Base-by-base conservation (phyloP, 345 rosid species). In the Gossypium turneri region DNA sequence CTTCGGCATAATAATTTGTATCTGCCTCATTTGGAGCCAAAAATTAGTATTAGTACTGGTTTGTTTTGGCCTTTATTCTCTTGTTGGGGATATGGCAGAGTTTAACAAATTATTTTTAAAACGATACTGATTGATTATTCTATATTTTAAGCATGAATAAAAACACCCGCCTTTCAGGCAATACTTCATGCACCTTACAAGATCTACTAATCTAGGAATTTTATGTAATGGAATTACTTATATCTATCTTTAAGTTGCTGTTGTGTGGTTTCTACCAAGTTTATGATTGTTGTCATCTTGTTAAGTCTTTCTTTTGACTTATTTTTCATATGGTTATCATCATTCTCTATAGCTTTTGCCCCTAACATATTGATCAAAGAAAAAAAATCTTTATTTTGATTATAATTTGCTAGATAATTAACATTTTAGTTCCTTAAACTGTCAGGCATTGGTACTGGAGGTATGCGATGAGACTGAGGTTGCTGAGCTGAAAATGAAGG, bases 381-480 rank as follows among this genome's bases (percentile, higher is more conserved):
- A 53, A 5, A n/a, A 27, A 15, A 79, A 43, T 27, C 38, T 62
- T 38, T 24, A 7, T 13, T 79, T 25, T 27, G 20, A 51, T 75
- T 77, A 16, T 24, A 58, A 41, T 59, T 56, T 78, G 79, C 77
- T 60, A 7, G 47, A 22, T 74, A 61, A 75, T 64, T 78, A 20
- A 10, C 65, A 20, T 72, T 55, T n/a, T 77, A 51, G 8, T 65
- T 74, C 51, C 27, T 81, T 58, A 47, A 58, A 60, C 79, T 66
- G 67, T 64, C 79, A 92, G 99, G 94, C 87, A 69, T 79, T 94
- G 81, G 79, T 94, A 68, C 86, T 82, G 62, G 99, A 94, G 81
- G 91, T 94, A 69, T 94, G 99, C 78, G 96, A 94, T 41, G 94
- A 94, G 90, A 94, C 98, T 29, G 89, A 94, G 80, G 75, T 94